Evolutionary conservation across 768 basidiomycete species (phyloP), one percentile per base, ranked within the genome.

Genomic region (Suillus alpinus): DNA sequence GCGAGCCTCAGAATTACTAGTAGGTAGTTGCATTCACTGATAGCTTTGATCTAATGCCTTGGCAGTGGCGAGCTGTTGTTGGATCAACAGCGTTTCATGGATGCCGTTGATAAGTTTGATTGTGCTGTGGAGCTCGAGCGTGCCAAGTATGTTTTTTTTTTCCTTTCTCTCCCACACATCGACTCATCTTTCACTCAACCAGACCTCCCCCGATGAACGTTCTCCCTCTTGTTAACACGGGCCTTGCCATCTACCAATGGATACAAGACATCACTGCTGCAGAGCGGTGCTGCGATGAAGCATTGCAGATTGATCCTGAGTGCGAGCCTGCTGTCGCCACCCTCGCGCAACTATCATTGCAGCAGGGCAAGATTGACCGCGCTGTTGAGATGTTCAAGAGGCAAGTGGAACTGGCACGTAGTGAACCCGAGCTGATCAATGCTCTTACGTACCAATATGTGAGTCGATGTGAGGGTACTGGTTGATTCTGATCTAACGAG

Each of bases 281-380:
- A 1, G 95, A 96, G 73, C 76, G 79, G 20, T 89, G 94, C 71
- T 95, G 94, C 71, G 80, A 87, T 59, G 91, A 98, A 73, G 97
- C 97, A 0, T 80, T 99, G 23, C 77, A 81, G 53, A 84, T 95
- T 59, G 97, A 99, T 74, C 80, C 91, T 12, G 94, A 95, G 65
- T 98, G 96, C 75, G 97, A 99, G 71, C 93, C 96, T 12, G 97
- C 96, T 0, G 89, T 98, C 5, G 94, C 94, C 18, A 98, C 95
- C 1, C 85, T 98, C 32, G 96, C 96, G 4, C 97, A 99, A 74
- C 81, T 99, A 23, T 86, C 84, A 62, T 74, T 98, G 63, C 96
- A 98, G 75, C 94, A 95, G 75, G 87, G 88, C 69, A 91, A 91
- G 77, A 87, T 97, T 62, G 86, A 90, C 43, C 82, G 87, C 61